phyloP scores from a whole-genome alignment of 331 rosid species.

The Telfairia occidentalis region DNA sequence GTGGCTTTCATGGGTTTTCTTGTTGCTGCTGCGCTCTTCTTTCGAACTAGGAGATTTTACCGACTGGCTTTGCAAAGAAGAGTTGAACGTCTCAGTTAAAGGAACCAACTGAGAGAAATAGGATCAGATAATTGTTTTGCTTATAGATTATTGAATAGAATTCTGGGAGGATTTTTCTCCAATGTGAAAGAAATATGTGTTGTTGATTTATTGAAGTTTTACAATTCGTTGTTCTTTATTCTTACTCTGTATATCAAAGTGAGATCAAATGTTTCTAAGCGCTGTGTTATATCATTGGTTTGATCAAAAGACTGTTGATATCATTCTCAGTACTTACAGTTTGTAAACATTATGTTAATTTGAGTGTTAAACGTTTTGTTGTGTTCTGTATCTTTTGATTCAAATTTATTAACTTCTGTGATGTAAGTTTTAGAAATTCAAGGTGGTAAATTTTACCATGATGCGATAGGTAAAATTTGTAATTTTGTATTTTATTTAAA shows the following conservation, averaged over 20 bases:
- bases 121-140: not conserved
- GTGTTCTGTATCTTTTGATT: too few species aligned
- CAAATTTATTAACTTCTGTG: too few species aligned
- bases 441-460: too few species aligned
- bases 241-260: not conserved
- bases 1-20: conserved; percentile 51
- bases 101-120: not conserved
- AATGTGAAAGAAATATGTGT: not conserved
- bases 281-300: not conserved
- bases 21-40: conserved; percentile 44
- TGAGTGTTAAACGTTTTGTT: too few species aligned
- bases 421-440: too few species aligned
- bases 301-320: not conserved
- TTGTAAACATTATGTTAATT: too few species aligned
- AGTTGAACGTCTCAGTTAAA: not conserved
- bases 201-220: not conserved
- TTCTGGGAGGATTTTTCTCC: not conserved
- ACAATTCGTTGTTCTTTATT: not conserved
- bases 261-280: not conserved
- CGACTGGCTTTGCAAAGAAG: conserved; percentile 35
- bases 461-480: too few species aligned
- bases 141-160: not conserved
- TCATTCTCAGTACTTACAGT: not conserved
- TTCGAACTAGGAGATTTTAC: conserved; percentile 63
- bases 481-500: too few species aligned